Evolutionary conservation across 1,284 basidiomycete species (phyloP), one percentile per base, ranked within the genome.

Genomic region (Ceratobasidium sp.): DNA sequence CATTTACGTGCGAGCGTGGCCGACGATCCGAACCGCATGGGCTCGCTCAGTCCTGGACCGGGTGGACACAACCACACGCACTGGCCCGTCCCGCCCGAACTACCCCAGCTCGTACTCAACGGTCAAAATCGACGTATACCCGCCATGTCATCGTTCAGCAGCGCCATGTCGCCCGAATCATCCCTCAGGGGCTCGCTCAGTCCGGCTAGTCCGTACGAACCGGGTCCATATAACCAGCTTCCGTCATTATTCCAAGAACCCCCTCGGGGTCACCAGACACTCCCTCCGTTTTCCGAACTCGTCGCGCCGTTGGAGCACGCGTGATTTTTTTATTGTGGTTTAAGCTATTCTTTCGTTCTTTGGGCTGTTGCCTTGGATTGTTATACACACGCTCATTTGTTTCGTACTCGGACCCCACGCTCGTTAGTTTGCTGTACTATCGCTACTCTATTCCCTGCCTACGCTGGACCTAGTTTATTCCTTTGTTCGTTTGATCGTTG

Each of bases 281-380:
- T 62, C 2, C 58, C 58, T 22, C 45, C 58, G 17, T 62, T 62
- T 22, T 62, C 58, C 5, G 58, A 62, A 20, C 45, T 62, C 31
- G 58, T 62, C 20, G 58, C 58, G 31, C 58, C 58, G 29, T 31
- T 62, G 4, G 58, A 62, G 45, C 58, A 62, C 43, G 56, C 56
- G 20, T 45, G 58, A 62, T 62, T 49, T n/a, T 22, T n/a, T 62
- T 42, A n/a, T 38, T 62, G 27, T 57, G 15, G 32, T 47, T 47
- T 62, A 31, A 62, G 17, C 43, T 62, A 47, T 62, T 62, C 15
- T 27, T 22, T 60, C 34, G 2, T 50, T 13, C 32, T 47, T 27
- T 29, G 45, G 58, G 38, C 58, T 35, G 17, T 29, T 31, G 7
- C 27, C 5, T n/a, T 7, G n/a, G 4, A 38, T 31, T 56, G 22